A percentile compares a stretch with the other conserved stretches of the same genome.
Evolutionary conservation across 345 rosid genomes (phyloP).

Genomic region (Sonneratia caseolaris): DNA sequence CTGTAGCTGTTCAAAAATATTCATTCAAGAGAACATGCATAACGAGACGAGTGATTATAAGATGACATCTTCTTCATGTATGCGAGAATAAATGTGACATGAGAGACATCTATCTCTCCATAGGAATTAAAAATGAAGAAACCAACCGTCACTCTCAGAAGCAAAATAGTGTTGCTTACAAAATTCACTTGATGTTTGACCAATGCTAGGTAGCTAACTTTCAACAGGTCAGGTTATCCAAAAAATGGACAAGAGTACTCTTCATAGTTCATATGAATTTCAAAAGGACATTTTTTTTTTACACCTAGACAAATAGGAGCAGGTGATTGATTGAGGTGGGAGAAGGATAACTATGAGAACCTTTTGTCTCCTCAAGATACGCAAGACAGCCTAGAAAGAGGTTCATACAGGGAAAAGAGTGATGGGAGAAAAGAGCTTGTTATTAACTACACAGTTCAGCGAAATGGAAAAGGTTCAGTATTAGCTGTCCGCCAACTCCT

Average conservation of each 20-base stretch:
- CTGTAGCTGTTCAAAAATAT: background rate
- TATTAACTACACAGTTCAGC: background rate
- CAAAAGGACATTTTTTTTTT: background rate
- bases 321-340: background rate
- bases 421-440: background rate
- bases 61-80: background rate
- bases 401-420: background rate
- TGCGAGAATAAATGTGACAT: background rate
- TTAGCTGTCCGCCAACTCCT: background rate
- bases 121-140: background rate
- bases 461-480: background rate
- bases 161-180: background rate
- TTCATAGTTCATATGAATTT: background rate
- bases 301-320: background rate
- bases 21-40: constrained; percentile 1
- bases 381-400: background rate
- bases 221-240: background rate
- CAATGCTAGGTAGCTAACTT: background rate
- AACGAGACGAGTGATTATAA: background rate
- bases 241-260: background rate
- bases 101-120: background rate
- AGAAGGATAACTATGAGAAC: background rate
- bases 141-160: background rate
- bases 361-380: background rate
- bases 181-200: background rate